A percentile compares a stretch with the other conserved stretches of the same genome.
phyloP scores from a whole-genome alignment of 352 stramenopile species.

The Detonula confervacea region DNA sequence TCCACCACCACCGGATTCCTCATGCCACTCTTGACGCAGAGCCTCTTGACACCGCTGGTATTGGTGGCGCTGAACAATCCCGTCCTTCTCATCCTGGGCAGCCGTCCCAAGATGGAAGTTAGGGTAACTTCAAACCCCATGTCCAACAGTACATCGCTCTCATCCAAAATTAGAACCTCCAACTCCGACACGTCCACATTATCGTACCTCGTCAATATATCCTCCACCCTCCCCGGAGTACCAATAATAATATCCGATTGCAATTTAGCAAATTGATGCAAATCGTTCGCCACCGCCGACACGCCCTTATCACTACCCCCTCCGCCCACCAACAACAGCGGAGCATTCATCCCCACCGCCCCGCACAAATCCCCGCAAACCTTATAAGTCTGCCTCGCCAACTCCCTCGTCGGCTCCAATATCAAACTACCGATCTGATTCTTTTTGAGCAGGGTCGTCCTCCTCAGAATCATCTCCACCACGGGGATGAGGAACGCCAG shows the following conservation, averaged over 20 bases:
- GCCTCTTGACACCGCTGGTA: slow-evolving; percentile 90
- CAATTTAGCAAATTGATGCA: slow-evolving; percentile 86
- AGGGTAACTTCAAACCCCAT: slow-evolving; percentile 97
- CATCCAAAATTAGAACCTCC: slow-evolving; percentile 98
- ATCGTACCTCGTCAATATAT: slow-evolving; percentile 89
- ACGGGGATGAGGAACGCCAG: slow-evolving; percentile 98
- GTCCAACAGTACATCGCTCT: slow-evolving; percentile 98
- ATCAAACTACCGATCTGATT: slow-evolving; percentile 80
- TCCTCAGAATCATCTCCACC: slow-evolving; percentile 89
- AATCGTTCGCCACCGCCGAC: slow-evolving; percentile 84
- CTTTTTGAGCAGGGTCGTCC: slow-evolving; percentile 57
- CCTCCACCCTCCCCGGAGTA: slow-evolving; percentile 94
- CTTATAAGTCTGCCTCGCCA: slow-evolving; percentile 96
- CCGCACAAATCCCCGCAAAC: slow-evolving; percentile 76
- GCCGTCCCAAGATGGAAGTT: slow-evolving; percentile 91
- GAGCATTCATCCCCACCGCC: slow-evolving; percentile 53
- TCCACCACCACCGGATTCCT: slow-evolving; percentile 98
- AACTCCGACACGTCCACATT: slow-evolving; percentile 92
- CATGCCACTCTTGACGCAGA: slow-evolving; percentile 94
- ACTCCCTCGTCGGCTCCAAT: slow-evolving; percentile 96
- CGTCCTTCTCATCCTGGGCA: slow-evolving; percentile 98
- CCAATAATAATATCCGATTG: slow-evolving; percentile 93
- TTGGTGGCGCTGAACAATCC: slow-evolving; percentile 90
- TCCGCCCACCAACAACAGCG: slow-evolving; percentile 72
- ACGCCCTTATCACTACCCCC: slow-evolving; percentile 15